Base-by-base conservation (phyloP, 179 eudicot genomes). In the Camellia oleifera region DNA sequence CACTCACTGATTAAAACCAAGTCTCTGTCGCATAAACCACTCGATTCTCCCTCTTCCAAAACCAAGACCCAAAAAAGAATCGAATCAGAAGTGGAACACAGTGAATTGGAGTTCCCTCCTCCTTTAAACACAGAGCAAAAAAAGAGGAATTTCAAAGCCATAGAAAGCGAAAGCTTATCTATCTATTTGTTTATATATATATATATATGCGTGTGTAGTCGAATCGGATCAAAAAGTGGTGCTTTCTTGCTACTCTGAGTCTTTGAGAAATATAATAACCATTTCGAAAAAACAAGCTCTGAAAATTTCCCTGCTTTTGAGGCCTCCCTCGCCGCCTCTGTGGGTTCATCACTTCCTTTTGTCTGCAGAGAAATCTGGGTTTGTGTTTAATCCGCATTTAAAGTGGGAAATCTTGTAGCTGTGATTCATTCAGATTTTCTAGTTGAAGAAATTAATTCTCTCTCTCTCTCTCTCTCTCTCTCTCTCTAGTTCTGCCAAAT, bases 271-370 rank as follows among this genome's bases (percentile, higher is more conserved):
- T 32, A 32, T 32, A 32, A 32, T 32, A 32, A 26, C 3, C 42
- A 20, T 11, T 26, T 23, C 4, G 23, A 8, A 8, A 20, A 61
- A 26, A 23, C 40, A 20, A 60, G 20, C 23, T 61, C 65, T 61
- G 44, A 20, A 44, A 32, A 5, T 65, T 50, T 52, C 66, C 75
- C 58, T 69, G 53, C 80, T 79, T 78, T 80, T 74, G 72, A 80
- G 79, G 73, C 44, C 66, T 62, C 66, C 57, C 12, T 72, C 66
- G 87, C 84, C 78, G 87, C 79, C 77, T 81, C 62, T 70, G 65
- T 5, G 26, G 62, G 74, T 54, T 65, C 32, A n/a, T n/a, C 64
- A 7, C 70, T 32, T 45, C 46, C 70, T 5, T 46, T 42, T 68
- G 2, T 32, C 74, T 53, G 62, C 62, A 53, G 76, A 48, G 48